phyloP scores from a whole-genome alignment of 345 rosid species.

The Aurinia saxatilis region DNA sequence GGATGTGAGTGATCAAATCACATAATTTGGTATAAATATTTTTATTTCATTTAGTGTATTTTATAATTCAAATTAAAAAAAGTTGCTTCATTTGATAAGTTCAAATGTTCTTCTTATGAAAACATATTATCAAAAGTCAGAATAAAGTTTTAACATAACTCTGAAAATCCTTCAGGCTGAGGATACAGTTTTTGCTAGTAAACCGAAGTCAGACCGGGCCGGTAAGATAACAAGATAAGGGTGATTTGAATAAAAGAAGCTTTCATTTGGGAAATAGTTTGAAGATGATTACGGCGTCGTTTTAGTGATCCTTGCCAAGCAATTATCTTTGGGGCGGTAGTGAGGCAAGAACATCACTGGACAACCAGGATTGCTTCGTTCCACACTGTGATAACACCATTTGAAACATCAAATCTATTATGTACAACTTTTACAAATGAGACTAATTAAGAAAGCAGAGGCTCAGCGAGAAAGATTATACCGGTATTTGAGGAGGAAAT shows the following conservation, averaged over 20 bases:
- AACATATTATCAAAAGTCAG: too few species aligned
- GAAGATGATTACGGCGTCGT: constrained; percentile 3
- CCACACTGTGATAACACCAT: constrained; percentile 13
- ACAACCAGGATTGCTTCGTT: constrained; percentile 22
- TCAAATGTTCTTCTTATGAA: too few species aligned
- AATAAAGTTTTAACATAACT: too few species aligned
- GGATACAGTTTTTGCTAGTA: not conserved
- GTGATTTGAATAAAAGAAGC: constrained; percentile 10
- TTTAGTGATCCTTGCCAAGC: constrained; percentile 31
- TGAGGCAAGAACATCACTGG: constrained; percentile 30
- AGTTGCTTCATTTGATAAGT: too few species aligned
- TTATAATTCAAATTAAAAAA: too few species aligned
- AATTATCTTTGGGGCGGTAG: constrained; percentile 28
- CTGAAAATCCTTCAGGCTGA: not conserved
- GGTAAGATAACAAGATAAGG: too few species aligned
- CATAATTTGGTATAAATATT: too few species aligned
- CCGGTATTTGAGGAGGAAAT: constrained; percentile 69
- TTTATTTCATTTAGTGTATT: too few species aligned
- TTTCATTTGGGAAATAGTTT: constrained; percentile 8
- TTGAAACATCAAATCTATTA: not conserved
- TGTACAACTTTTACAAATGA: too few species aligned
- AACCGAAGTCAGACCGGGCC: constrained; percentile 9
- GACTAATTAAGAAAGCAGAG: too few species aligned
- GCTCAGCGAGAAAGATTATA: not conserved
- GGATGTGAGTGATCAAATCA: too few species aligned